Percentiles rank a stretch among this genome's conserved stretches.
Evolutionary conservation across 1,284 basidiomycete species (phyloP).

Genomic region (Phellopilus nigrolimitatus): DNA sequence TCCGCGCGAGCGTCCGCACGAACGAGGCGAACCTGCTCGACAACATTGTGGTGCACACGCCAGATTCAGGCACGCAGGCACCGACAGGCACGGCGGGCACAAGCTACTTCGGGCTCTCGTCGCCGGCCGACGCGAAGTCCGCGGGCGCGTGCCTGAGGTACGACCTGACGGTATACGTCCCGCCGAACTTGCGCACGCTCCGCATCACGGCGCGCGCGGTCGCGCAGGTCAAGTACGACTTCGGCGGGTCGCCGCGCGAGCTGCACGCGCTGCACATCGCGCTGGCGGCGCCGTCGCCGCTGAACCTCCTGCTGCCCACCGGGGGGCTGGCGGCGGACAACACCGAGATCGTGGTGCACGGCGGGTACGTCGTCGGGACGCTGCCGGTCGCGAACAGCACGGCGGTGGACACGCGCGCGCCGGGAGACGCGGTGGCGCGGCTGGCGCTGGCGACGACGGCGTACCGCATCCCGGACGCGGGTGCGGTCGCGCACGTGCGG

Average conservation of each 20-base stretch:
- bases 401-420: constrained; percentile 41
- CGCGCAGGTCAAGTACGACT: constrained; percentile 47
- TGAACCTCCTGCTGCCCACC: constrained; percentile 44
- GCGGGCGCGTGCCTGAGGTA: constrained; percentile 45
- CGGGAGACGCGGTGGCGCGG: constrained; percentile 47
- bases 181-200: constrained; percentile 42
- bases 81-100: constrained; percentile 29
- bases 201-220: constrained; percentile 36
- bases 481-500: constrained; percentile 35
- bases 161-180: constrained; percentile 48
- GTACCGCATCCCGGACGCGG: constrained; percentile 33
- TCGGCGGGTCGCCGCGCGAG: constrained; percentile 30
- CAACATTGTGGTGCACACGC: constrained; percentile 29
- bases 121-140: constrained; percentile 26
- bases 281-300: constrained; percentile 32
- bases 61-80: constrained; percentile 29
- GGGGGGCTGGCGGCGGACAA: constrained; percentile 36
- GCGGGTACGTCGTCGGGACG: constrained; percentile 59
- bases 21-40: constrained; percentile 38
- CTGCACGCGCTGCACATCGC: constrained; percentile 43
- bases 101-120: constrained; percentile 37
- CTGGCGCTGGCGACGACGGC: constrained; percentile 33
- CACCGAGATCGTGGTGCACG: constrained; percentile 40
- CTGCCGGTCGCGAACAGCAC: constrained; percentile 40
- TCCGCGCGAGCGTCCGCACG: constrained; percentile 44